Conservation (phyloP, 768 basidiomycete genomes). For the Lyophyllum atratum region DNA sequence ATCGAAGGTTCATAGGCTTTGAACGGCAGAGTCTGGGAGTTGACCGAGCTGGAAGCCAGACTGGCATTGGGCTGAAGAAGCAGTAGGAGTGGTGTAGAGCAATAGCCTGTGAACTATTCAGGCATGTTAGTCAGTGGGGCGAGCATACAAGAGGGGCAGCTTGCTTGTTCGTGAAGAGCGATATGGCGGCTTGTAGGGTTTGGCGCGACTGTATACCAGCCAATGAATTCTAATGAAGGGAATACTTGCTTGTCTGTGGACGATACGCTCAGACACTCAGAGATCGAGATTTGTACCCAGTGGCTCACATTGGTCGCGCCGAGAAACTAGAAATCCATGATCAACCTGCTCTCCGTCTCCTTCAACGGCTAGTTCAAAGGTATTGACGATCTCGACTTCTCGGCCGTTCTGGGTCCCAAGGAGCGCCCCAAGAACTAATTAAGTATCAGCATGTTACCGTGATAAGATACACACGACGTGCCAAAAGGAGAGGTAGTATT, state of each 20-base stretch:
- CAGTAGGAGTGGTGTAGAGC: slow-evolving; percentile 88
- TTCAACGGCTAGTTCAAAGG: slow-evolving; percentile 84
- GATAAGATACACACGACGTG: slow-evolving; percentile 28
- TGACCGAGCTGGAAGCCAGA: slow-evolving; percentile 31
- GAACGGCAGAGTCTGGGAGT: slow-evolving; percentile 80
- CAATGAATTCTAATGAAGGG: slow-evolving; percentile 94
- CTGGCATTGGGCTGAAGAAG: slow-evolving; percentile 40
- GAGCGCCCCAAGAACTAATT: slow-evolving; percentile 85
- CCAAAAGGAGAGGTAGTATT: slow-evolving; percentile 65
- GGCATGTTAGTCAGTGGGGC: not conserved
- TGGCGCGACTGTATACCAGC: slow-evolving; percentile 94
- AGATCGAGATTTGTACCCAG: not conserved
- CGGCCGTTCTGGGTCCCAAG: slow-evolving; percentile 93
- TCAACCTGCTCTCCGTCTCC: slow-evolving; percentile 65
- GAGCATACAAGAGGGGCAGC: slow-evolving; percentile 6
- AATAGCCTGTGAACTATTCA: slow-evolving; percentile 75
- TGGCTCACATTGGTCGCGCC: slow-evolving; percentile 81
- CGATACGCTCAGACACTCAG: slow-evolving; percentile 8
- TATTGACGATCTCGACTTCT: slow-evolving; percentile 96
- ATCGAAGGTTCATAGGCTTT: slow-evolving; percentile 93
- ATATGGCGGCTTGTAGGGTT: slow-evolving; percentile 76
- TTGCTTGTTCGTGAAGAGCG: slow-evolving; percentile 82
- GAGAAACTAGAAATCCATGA: slow-evolving; percentile 76
- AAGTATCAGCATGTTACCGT: not conserved
- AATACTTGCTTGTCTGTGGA: slow-evolving; percentile 93